Percentiles rank a stretch among this genome's conserved stretches.
Conservation (phyloP, 257 asterid species). For the Petrea volubilis region DNA sequence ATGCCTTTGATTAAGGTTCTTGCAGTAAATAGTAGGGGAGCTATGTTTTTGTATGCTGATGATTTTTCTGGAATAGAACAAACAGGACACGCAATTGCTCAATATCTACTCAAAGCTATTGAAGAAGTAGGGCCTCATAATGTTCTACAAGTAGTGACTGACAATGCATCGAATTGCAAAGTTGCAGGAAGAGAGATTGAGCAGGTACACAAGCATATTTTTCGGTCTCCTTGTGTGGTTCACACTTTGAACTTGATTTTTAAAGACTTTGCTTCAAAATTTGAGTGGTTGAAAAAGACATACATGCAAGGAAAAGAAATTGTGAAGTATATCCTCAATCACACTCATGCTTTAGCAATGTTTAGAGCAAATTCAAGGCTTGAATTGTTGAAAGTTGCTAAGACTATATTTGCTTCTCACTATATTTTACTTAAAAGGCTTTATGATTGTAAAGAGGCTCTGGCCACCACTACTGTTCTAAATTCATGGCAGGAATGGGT, state of each 20-base stretch:
- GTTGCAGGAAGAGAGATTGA: neutral
- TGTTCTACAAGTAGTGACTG: conserved; percentile 11
- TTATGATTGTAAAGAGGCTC: neutral
- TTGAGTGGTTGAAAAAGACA: neutral
- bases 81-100: neutral
- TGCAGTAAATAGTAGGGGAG: neutral
- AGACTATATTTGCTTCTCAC: neutral
- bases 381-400: conserved; percentile 16
- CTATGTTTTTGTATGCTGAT: conserved; percentile 12
- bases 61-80: conserved; percentile 1
- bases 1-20: neutral
- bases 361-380: too few species aligned
- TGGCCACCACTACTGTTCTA: neutral
- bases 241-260: conserved; percentile 13
- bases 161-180: neutral
- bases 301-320: neutral
- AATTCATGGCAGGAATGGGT: neutral
- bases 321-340: conserved; percentile 2
- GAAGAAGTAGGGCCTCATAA: conserved; percentile 4
- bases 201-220: conserved; percentile 13
- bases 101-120: too few species aligned
- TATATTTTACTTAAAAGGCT: neutral
- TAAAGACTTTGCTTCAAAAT: too few species aligned
- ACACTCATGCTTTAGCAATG: neutral
- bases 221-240: conserved; percentile 4